Base-by-base conservation (phyloP, 192 early-diverging fungal genomes). In the Jimgerdemannia flammicorona region DNA sequence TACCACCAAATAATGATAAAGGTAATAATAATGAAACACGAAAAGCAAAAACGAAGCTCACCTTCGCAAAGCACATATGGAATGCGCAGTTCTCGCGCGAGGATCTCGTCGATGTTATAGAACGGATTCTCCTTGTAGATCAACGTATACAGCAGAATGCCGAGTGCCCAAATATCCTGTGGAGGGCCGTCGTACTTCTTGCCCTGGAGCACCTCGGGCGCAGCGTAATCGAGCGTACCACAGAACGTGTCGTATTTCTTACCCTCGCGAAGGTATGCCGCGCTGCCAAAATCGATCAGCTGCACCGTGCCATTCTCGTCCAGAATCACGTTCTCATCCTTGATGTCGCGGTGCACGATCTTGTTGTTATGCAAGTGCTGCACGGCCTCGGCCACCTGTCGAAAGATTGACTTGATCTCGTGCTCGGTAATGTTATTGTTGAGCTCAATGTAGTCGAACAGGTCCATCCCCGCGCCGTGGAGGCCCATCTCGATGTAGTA, bases 271-370 rank as follows among this genome's bases (percentile, higher is more conserved):
- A 92, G 75, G 67, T 87, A 89, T 39, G 88, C 87, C 0, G 91
- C 89, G 66, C 87, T 87, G 11, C 95, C 95, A 88, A 96, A 96
- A 75, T 96, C 95, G 72, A 95, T 91, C 71, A 96, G 76, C 70
- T 94, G 90, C 67, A 93, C 83, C n/a, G 75, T 78, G 67, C 83
- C 80, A 18, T 77, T 44, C 64, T 88, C 79, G 76, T 91, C 88
- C 67, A 93, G 74, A 73, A 94, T 89, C n/a, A 94, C 90, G 80
- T 96, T 96, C 74, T 96, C 95, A 70, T 96, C 95, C 79, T 96
- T 96, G 78, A 96, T 95, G 80, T 96, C 95, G 41, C 92, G 81
- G 70, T 96, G 95, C 18, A 92, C 90, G 77, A 94, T 91, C 42
- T 86, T 86, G 67, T 88, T 79, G 41, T 79, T 75, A 73, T 93